Percentiles rank a stretch among this genome's conserved stretches.
Evolutionary conservation across 1,139 yeast genomes (phyloP).

Genomic region (Kodamaea suecica): DNA sequence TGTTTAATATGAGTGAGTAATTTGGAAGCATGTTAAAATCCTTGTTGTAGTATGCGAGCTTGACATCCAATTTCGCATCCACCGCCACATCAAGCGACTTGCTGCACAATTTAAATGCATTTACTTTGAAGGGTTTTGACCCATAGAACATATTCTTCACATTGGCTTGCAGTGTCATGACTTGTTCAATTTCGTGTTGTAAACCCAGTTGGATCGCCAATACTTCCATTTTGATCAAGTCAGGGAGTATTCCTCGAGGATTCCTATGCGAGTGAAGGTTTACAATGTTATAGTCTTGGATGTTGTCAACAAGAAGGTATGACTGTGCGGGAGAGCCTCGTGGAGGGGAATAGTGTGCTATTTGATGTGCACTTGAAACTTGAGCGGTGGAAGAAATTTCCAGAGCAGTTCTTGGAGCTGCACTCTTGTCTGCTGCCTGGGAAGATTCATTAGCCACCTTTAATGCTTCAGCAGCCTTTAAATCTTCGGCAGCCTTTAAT

Average conservation of each 20-base stretch:
- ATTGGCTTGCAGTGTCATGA: conserved; percentile 16
- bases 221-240: conserved; percentile 31
- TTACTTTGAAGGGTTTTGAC: conserved; percentile 5
- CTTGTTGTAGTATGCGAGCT: conserved; percentile 15
- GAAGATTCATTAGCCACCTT: no score
- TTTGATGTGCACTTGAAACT: neutral
- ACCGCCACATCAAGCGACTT: conserved; percentile 4
- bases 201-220: conserved; percentile 28
- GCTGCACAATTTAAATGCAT: conserved; percentile 31
- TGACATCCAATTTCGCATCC: conserved; percentile 5
- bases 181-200: conserved; percentile 31
- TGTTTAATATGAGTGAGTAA: conserved; percentile 27
- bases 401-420: no score
- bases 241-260: conserved; percentile 16
- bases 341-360: neutral
- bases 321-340: neutral
- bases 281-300: conserved; percentile 26
- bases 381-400: neutral
- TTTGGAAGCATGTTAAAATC: conserved; percentile 38
- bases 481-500: no score
- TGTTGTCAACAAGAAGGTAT: conserved; percentile 4
- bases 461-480: no score
- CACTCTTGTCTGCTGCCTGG: no score
- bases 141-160: conserved; percentile 6
- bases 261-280: conserved; percentile 25